Conservation (phyloP, 257 asterid genomes). For the Orobanche coerulescens region DNA sequence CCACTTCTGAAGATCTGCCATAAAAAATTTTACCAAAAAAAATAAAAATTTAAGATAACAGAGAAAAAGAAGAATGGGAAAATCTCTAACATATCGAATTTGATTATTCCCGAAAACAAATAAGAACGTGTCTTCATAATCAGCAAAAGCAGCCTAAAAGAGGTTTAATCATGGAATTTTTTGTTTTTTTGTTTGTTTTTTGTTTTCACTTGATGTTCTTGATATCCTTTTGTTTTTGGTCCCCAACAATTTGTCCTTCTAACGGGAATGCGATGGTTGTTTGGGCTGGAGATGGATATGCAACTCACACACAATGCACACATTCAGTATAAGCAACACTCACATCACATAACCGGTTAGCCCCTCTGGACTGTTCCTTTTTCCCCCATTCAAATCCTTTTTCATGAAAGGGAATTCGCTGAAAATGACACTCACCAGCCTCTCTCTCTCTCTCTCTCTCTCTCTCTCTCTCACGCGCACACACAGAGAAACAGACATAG, state of each 20-base stretch:
- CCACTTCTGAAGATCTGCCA: conserved; percentile 45
- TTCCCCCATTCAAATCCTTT: conserved; percentile 41
- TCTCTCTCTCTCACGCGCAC: neutral
- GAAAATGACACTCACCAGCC: conserved; percentile 30
- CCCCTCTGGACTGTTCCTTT: conserved; percentile 43
- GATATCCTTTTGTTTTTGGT: conserved; percentile 27
- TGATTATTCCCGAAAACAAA: conserved; percentile 22
- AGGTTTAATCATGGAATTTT: conserved; percentile 4
- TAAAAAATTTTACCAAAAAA: conserved; percentile 22
- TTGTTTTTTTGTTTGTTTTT: too few relatives aligned
- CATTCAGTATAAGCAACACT: conserved; percentile 25
- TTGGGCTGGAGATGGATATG: conserved; percentile 45
- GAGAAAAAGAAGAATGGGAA: conserved; percentile 26
- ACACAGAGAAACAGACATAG: conserved; percentile 18
- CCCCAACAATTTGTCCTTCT: conserved; percentile 59
- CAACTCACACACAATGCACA: conserved; percentile 22
- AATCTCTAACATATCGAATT: conserved; percentile 31
- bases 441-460: conserved; percentile 11
- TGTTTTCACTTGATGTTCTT: conserved; percentile 22
- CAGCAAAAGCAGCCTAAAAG: conserved; percentile 23
- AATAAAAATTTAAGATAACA: conserved; percentile 25
- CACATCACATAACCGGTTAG: conserved; percentile 29
- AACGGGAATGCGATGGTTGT: conserved; percentile 74
- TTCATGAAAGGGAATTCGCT: conserved; percentile 58
- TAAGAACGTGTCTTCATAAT: conserved; percentile 22